A percentile compares a stretch with the other conserved stretches of the same genome.
phyloP scores from a whole-genome alignment of 805 yeast species.

The Cyberlindnera japonica region DNA sequence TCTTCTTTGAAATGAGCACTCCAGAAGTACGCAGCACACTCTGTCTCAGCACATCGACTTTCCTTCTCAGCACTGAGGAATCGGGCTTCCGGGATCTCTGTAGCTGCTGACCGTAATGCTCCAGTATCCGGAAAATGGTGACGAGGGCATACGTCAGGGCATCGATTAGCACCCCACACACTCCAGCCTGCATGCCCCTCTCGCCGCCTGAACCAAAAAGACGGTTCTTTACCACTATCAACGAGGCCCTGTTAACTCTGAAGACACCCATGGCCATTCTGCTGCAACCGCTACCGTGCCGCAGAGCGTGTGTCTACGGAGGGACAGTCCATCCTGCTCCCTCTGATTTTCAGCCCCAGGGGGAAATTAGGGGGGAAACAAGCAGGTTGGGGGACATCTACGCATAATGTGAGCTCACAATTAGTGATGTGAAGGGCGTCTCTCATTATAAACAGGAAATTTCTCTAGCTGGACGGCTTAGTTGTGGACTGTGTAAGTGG shows the following conservation, averaged over 20 bases:
- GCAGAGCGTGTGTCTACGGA: too few species aligned
- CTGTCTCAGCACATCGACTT: conserved; percentile 2
- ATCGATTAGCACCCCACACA: conserved; percentile 5
- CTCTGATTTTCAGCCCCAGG: too few species aligned
- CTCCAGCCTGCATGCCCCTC: conserved; percentile 2
- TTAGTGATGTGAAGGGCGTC: too few species aligned
- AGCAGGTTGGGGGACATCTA: too few species aligned
- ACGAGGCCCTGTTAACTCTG: conserved; percentile 7
- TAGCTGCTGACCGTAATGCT: conserved; percentile 6
- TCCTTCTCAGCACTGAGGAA: neutral
- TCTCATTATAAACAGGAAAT: too few species aligned
- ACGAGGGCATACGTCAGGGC: conserved; percentile 6
- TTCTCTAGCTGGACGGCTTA: too few species aligned
- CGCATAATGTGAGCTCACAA: too few species aligned
- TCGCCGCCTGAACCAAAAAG: conserved; percentile 5
- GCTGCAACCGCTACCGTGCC: too few species aligned
- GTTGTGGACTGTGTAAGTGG: too few species aligned
- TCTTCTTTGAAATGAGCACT: conserved; percentile 4
- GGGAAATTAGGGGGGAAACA: too few species aligned
- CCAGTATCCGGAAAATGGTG: conserved; percentile 7
- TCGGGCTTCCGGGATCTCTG: neutral
- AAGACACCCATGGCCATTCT: conserved; percentile 10
- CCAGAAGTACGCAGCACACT: conserved; percentile 5
- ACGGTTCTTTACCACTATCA: conserved; percentile 7
- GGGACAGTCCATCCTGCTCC: too few species aligned